These are phyloP conservation scores for Exophiala sideris DNA, from an alignment of 2,329 filamentous ascomycete species.

Conservation along the genomic window DNA sequence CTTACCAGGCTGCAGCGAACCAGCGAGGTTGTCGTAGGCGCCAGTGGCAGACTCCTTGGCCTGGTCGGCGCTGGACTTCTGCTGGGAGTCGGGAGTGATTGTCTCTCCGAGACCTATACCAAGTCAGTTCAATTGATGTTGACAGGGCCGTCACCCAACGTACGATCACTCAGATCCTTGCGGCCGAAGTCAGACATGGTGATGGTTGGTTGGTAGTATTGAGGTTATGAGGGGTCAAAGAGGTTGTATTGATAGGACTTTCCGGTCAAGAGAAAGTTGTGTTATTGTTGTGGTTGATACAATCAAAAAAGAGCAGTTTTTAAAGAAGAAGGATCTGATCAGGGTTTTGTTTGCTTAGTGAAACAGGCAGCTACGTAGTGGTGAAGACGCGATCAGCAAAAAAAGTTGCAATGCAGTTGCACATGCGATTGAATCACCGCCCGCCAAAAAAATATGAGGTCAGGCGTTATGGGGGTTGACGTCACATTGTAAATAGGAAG, in stretches of 20 bases:
- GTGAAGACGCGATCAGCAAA: no score
- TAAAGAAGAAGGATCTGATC: no score
- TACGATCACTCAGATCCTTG: conserved; percentile 57
- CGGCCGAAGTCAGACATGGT: conserved; percentile 55
- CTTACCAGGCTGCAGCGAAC: conserved; percentile 36
- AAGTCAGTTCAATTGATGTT: conserved; percentile 5
- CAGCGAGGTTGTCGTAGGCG: conserved; percentile 53
- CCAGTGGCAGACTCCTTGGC: conserved; percentile 56
- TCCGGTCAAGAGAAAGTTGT: no score
- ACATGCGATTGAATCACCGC: no score
- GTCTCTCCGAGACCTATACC: conserved; percentile 51
- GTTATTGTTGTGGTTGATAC: no score
- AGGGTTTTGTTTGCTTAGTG: no score
- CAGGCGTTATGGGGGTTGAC: no score
- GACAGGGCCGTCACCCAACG: neutral
- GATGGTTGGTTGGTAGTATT: conserved; percentile 21
- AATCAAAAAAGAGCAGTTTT: no score
- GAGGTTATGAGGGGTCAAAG: neutral
- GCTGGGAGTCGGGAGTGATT: conserved; percentile 55
- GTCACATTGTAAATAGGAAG: no score
- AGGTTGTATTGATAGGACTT: neutral
- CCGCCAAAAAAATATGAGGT: no score
- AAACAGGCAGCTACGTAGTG: no score
- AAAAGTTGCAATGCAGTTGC: no score
- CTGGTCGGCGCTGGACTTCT: conserved; percentile 61